These are phyloP conservation scores for Rutstroemia sp. DNA, from an alignment of 2,329 filamentous ascomycete genomes.

Conservation along the genomic window DNA sequence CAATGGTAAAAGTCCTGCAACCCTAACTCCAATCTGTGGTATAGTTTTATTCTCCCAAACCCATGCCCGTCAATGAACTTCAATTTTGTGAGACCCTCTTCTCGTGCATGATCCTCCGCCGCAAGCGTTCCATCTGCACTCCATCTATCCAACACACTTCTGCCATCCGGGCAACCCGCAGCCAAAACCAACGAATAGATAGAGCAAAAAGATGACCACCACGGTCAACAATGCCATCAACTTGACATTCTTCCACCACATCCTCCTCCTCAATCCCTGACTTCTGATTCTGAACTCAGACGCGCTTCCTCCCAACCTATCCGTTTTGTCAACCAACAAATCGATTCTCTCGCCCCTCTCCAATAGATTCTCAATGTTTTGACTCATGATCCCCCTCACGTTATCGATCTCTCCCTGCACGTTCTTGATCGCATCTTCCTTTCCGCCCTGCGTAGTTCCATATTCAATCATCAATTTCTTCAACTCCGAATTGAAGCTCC, in stretches of 20 bases:
- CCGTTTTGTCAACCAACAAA: constrained; percentile 92
- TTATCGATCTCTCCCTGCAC: constrained; percentile 89
- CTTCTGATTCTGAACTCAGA: constrained; percentile 86
- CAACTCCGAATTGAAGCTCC: constrained; percentile 74
- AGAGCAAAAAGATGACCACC: constrained; percentile 65
- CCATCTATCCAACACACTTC: constrained; percentile 24
- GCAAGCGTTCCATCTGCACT: not conserved
- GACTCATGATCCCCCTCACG: constrained; percentile 87
- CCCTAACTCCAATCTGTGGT: constrained; percentile 10
- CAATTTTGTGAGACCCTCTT: not conserved
- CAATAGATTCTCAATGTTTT: constrained; percentile 85
- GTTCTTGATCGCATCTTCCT: constrained; percentile 74
- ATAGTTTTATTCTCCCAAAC: constrained; percentile 7
- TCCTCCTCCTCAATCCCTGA: constrained; percentile 76
- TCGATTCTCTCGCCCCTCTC: constrained; percentile 92
- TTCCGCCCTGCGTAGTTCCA: constrained; percentile 67
- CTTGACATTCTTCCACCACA: constrained; percentile 99
- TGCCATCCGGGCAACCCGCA: constrained; percentile 56
- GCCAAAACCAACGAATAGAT: constrained; percentile 64
- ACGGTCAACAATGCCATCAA: constrained; percentile 74
- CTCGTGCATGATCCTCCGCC: constrained; percentile 1
- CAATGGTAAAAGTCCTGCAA: not conserved
- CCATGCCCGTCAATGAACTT: not conserved
- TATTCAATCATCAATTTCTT: constrained; percentile 75
- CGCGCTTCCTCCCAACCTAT: constrained; percentile 79